Evolutionary conservation across 2,329 filamentous ascomycete genomes (phyloP).

Genomic region (Daldinia sp.): DNA sequence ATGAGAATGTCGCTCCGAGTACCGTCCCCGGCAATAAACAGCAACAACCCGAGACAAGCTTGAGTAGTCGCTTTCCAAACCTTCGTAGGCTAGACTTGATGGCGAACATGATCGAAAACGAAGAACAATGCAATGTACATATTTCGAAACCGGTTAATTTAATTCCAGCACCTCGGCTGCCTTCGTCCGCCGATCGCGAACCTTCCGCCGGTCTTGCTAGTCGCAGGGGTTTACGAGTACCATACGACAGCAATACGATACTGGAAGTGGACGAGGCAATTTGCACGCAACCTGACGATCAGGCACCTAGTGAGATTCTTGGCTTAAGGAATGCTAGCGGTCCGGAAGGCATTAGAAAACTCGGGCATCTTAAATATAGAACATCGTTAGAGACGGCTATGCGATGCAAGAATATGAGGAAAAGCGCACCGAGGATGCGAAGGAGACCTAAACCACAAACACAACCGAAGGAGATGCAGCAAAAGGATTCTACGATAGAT

Average conservation of each 20-base stretch:
- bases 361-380: slow-evolving; percentile 40
- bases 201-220: slow-evolving; percentile 21
- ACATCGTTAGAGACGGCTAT: slow-evolving; percentile 42
- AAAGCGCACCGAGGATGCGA: slow-evolving; percentile 44
- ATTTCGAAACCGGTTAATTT: slow-evolving; percentile 34
- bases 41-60: slow-evolving; percentile 24
- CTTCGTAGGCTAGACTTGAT: slow-evolving; percentile 38
- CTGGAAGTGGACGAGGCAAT: slow-evolving; percentile 39
- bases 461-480: background rate
- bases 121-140: slow-evolving; percentile 45
- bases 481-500: background rate
- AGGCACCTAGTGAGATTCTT: slow-evolving; percentile 25
- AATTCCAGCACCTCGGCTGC: slow-evolving; percentile 5
- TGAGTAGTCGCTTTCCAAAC: slow-evolving; percentile 33
- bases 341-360: slow-evolving; percentile 40
- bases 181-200: slow-evolving; percentile 1
- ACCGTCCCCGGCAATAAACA: slow-evolving; percentile 8
- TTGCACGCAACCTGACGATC: slow-evolving; percentile 32
- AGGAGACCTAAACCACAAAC: slow-evolving; percentile 34
- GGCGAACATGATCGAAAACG: slow-evolving; percentile 44
- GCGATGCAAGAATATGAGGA: slow-evolving; percentile 44
- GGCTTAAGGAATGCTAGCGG: slow-evolving; percentile 37
- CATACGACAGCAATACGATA: slow-evolving; percentile 27
- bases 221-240: slow-evolving; percentile 16
- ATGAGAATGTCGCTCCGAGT: slow-evolving; percentile 4